These are phyloP conservation scores for Solanum pennellii DNA, from an alignment of 257 asterid species.

Conservation along the genomic window DNA sequence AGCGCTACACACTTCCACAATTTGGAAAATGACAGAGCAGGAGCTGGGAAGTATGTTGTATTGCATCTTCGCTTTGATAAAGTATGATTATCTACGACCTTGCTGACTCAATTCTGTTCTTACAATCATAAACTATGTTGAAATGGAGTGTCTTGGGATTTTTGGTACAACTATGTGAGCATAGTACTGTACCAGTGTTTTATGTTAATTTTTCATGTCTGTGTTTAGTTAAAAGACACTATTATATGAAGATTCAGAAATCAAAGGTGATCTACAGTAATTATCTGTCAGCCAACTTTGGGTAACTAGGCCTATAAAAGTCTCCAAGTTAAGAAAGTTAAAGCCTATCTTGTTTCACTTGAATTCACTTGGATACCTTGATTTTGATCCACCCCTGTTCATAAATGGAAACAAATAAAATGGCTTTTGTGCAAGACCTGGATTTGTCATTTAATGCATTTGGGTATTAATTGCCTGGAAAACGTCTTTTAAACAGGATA, in stretches of 20 bases:
- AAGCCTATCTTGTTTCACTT: background rate
- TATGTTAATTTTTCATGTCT: background rate
- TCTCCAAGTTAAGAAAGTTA: background rate
- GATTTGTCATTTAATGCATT: background rate
- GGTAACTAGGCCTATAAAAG: background rate
- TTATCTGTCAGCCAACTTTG: background rate
- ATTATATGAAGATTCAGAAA: background rate
- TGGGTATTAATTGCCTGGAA: background rate
- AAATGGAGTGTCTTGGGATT: background rate
- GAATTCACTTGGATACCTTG: background rate
- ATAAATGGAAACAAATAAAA: background rate
- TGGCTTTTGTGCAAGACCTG: background rate
- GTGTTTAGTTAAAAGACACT: background rate
- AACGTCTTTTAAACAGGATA: constrained; percentile 9
- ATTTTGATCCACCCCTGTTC: background rate
- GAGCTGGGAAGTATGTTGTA: constrained; percentile 32
- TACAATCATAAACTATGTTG: background rate
- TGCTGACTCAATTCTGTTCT: background rate
- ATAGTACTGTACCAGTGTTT: background rate
- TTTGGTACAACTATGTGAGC: background rate
- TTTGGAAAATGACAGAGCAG: constrained; percentile 1
- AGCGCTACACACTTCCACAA: background rate
- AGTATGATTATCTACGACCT: constrained; percentile 11
- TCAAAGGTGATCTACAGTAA: background rate
- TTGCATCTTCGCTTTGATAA: constrained; percentile 42